Evolutionary conservation across 2,329 filamentous ascomycete genomes (phyloP), one percentile per base, ranked within the genome.

Genomic region (Pyricularia grisea): DNA sequence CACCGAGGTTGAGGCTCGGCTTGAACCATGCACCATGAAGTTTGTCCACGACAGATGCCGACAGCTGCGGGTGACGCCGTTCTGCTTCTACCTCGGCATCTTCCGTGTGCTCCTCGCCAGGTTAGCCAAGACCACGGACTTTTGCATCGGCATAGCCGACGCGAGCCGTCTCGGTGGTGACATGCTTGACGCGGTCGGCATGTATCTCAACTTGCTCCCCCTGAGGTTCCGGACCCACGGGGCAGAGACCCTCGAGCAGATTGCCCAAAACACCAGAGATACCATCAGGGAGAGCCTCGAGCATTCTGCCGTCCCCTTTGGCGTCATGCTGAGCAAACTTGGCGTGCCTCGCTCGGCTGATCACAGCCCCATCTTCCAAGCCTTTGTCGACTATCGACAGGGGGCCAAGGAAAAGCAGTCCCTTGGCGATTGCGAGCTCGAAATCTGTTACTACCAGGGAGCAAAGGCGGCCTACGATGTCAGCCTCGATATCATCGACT

Each of bases 361-460:
- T 0, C 72, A 81, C 67, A 80, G 71, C 36, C 84, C 85, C 0
- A 50, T 87, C 0, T 86, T 86, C 75, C 85, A 87, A 72, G 78
- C 75, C 0, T 75, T 77, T 61, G 28, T 80, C 58, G 72, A 79
- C 69, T 79, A 79, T 66, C 74, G 72, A 10, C 17, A 20, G 33
- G 74, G 72, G 17, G 68, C 71, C n/a, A 69, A 71, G 10, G 73
- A 76, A 67, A 71, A 70, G 60, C 70, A 68, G 23, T 27, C 23
- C 28, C 73, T 70, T 33, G 68, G 70, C 60, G 70, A 74, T 36
- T 71, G 69, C 55, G 65, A 74, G 30, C 64, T 74, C 36, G 70
- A 74, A 25, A 12, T 36, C 50, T 72, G 25, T 25, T 70, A 61
- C 28, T 73, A 36, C 12, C 33, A 36, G 12, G 33, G 33, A 14